A percentile compares a stretch with the other conserved stretches of the same genome.
These are phyloP conservation scores for Coemansia sp. DNA, from an alignment of 371 early-diverging fungal genomes.

Conservation along the genomic window DNA sequence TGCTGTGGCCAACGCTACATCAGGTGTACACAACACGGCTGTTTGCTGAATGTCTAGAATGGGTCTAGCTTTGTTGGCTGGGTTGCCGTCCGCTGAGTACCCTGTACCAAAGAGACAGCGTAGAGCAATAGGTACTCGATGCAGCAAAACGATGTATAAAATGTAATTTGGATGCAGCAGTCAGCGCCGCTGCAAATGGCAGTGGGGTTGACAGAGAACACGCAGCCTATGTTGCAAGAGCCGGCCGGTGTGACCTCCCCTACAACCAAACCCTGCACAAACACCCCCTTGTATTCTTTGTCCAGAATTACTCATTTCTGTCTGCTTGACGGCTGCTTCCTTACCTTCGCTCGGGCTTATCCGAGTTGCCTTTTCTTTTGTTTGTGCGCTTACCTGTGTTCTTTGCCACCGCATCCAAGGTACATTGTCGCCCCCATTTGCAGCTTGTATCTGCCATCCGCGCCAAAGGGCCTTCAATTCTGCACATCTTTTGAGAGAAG, in stretches of 20 bases:
- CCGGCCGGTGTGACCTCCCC: neutral
- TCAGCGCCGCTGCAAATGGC: no score
- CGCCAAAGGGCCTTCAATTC: neutral
- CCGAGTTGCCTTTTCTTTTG: neutral
- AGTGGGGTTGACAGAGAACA: neutral
- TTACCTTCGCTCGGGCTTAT: neutral
- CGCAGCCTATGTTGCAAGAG: neutral
- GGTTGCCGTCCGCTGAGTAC: no score
- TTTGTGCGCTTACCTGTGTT: neutral
- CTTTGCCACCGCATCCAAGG: neutral
- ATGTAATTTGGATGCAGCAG: no score
- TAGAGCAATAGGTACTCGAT: no score
- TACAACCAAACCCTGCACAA: neutral
- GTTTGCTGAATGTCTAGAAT: no score
- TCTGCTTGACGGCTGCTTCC: neutral
- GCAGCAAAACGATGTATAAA: no score
- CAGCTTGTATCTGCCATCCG: neutral
- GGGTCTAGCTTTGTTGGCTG: no score
- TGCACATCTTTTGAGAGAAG: neutral
- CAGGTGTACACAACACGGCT: neutral
- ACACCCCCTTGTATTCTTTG: neutral
- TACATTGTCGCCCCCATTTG: neutral
- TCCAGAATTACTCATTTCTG: neutral
- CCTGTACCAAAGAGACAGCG: no score
- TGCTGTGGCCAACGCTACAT: neutral